A percentile compares a stretch with the other conserved stretches of the same genome.
These are phyloP conservation scores for Davidsoniella virescens DNA, from an alignment of 2,329 filamentous ascomycete genomes.

Conservation along the genomic window DNA sequence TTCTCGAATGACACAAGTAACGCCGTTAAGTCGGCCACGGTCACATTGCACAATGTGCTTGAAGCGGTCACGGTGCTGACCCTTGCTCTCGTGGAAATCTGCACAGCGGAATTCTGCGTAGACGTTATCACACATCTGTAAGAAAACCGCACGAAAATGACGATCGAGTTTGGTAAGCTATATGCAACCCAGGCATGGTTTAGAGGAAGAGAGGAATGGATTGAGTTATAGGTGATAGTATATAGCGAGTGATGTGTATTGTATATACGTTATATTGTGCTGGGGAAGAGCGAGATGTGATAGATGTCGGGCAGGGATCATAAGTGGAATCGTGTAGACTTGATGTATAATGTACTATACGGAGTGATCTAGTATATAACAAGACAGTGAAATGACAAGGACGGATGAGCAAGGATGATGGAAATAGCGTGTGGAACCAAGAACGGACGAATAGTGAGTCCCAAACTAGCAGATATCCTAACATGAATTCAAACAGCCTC, in stretches of 20 bases:
- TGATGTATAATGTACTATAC: too few relatives aligned
- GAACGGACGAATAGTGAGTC: too few relatives aligned
- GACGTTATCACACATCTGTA: conserved; percentile 13
- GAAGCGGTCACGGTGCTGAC: conserved; percentile 8
- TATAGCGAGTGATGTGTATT: too few relatives aligned
- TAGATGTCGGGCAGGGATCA: background rate
- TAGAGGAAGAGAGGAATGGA: background rate
- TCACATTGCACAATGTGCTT: conserved; percentile 12
- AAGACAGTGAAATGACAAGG: too few relatives aligned
- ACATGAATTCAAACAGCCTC: too few relatives aligned
- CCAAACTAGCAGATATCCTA: too few relatives aligned
- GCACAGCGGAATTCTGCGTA: conserved; percentile 12
- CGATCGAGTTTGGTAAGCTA: background rate
- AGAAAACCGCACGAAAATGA: too few relatives aligned
- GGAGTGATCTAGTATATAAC: too few relatives aligned
- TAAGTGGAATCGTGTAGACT: too few relatives aligned
- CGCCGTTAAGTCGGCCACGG: background rate
- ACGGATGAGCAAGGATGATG: too few relatives aligned
- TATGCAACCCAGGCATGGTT: background rate
- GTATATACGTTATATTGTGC: background rate
- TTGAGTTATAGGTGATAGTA: too few relatives aligned
- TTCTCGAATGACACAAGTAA: conserved; percentile 8
- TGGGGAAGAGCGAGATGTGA: background rate
- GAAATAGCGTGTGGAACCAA: too few relatives aligned
- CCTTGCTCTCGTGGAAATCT: conserved; percentile 5